Evolutionary conservation across 164 flowering plant species (phyloP), one percentile per base, ranked within the genome.

Genomic region (Cinnamomum chago): DNA sequence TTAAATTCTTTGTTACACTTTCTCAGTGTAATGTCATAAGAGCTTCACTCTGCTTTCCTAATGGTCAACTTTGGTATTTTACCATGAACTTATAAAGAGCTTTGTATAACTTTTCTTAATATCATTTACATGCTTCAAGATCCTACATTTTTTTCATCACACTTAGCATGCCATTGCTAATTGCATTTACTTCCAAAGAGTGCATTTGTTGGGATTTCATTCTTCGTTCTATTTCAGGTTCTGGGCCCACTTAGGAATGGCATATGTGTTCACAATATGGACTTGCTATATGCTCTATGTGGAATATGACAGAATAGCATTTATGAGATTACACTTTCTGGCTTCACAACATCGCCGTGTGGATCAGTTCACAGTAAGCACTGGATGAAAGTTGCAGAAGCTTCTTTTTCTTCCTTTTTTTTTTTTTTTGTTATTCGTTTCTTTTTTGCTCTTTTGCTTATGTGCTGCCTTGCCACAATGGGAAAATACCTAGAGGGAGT

Each of bases 311-410:
- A 80, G 73, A 70, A 87, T 94, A 18, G 92, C 98, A 66, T 82
- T 86, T 62, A 90, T 96, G 98, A 84, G 99, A 77, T 79, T 92
- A 71, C 88, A 79, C 17, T 94, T 78, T 83, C 76, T 96, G 84
- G 97, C 97, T 67, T 87, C 97, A 58, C 90, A 91, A 74, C 76
- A 77, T 28, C 86, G 91, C 75, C 97, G 92, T 65, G 90, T 84
- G 1, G 98, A 94, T 71, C 98, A 96, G 70, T 96, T 91, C 77
- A 90, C 99, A 28, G 99, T 94, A 75, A 88, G 81, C 40, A 35
- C 47, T 55, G 60, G 20, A 55, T 55, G n/a, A 55, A 55, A 17
- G 60, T 55, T 55, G 20, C 5, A 55, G 60, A 35, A 6, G 47
- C 47, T 35, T 35, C 47, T 35, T 35, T 7, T 35, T 35, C 47